These are phyloP conservation scores for Didymella sp. DNA, from an alignment of 2,329 filamentous ascomycete genomes.

Conservation along the genomic window DNA sequence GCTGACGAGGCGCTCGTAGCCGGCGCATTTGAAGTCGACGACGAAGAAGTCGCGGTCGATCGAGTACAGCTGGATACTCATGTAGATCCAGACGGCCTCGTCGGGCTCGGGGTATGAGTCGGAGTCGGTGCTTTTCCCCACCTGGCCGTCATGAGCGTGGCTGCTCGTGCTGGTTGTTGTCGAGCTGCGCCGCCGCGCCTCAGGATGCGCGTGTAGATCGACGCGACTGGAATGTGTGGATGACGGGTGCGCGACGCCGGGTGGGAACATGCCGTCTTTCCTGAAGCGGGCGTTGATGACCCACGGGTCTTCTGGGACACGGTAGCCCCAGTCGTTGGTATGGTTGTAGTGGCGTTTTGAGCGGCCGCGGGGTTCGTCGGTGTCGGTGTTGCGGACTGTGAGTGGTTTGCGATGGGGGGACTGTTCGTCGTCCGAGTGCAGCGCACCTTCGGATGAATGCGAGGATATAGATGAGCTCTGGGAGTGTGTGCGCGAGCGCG, in stretches of 20 bases:
- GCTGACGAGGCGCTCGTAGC: conserved; percentile 84
- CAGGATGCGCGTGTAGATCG: conserved; percentile 51
- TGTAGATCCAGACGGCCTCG: conserved; percentile 86
- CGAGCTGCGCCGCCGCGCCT: conserved; percentile 36
- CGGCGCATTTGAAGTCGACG: conserved; percentile 98
- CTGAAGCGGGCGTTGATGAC: conserved; percentile 89
- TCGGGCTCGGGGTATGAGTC: conserved; percentile 53
- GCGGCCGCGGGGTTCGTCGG: conserved; percentile 42
- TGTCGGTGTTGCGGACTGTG: conserved; percentile 38
- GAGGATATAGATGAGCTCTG: conserved; percentile 45
- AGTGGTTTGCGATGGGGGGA: conserved; percentile 38
- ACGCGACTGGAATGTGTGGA: conserved; percentile 59
- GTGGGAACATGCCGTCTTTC: conserved; percentile 75
- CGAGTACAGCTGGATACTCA: conserved; percentile 74
- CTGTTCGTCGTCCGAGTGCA: conserved; percentile 19
- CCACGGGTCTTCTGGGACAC: conserved; percentile 92
- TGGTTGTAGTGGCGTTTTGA: conserved; percentile 53
- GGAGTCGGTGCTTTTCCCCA: conserved; percentile 21
- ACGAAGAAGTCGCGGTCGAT: conserved; percentile 93
- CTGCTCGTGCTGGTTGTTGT: conserved; percentile 44
- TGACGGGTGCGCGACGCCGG: conserved; percentile 57
- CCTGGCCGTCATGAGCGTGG: conserved; percentile 42
- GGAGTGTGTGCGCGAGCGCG: conserved; percentile 44
- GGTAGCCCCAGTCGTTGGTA: conserved; percentile 69
- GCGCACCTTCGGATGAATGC: conserved; percentile 37